Percentiles rank a stretch among this genome's conserved stretches.
phyloP scores from a whole-genome alignment of 1,284 basidiomycete species.

The Phylloporus sp. region DNA sequence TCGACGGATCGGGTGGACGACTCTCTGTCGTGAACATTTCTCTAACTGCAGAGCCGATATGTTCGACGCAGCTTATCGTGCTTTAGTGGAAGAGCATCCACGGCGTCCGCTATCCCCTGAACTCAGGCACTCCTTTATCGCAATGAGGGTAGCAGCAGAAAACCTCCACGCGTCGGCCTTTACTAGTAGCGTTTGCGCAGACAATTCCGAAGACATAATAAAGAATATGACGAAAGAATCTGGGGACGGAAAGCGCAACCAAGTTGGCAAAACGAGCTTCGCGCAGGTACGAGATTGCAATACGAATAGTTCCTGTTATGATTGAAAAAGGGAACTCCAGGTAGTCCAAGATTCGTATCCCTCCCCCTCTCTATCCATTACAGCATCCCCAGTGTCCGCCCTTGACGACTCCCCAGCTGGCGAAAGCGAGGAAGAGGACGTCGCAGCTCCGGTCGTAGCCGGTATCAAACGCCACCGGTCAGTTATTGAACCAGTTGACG shows the following conservation, averaged over 20 bases:
- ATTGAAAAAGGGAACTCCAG: conserved; percentile 8
- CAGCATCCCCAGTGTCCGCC: conserved; percentile 5
- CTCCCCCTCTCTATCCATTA: conserved; percentile 10
- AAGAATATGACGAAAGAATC: conserved; percentile 30
- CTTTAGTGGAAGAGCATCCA: conserved; percentile 40
- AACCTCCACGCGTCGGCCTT: conserved; percentile 38
- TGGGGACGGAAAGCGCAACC: background rate
- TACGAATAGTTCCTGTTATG: fast-evolving
- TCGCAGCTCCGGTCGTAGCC: conserved; percentile 15
- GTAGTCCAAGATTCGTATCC: conserved; percentile 8
- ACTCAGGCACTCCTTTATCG: conserved; percentile 38
- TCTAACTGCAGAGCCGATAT: conserved; percentile 42
- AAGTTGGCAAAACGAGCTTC: background rate
- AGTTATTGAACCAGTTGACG: conserved; percentile 7
- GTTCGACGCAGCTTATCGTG: conserved; percentile 45
- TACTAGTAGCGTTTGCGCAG: conserved; percentile 30
- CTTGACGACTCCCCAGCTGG: conserved; percentile 7
- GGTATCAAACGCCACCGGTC: conserved; percentile 29
- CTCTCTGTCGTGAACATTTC: conserved; percentile 43
- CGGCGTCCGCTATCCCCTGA: conserved; percentile 26
- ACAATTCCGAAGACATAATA: conserved; percentile 31
- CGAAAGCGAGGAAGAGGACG: conserved; percentile 17
- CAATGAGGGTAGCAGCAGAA: conserved; percentile 39
- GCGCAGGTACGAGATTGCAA: conserved; percentile 10
- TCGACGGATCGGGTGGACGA: conserved; percentile 57